These are phyloP conservation scores for Colletotrichum limetticola DNA, from an alignment of 2,329 filamentous ascomycete species.

Conservation along the genomic window DNA sequence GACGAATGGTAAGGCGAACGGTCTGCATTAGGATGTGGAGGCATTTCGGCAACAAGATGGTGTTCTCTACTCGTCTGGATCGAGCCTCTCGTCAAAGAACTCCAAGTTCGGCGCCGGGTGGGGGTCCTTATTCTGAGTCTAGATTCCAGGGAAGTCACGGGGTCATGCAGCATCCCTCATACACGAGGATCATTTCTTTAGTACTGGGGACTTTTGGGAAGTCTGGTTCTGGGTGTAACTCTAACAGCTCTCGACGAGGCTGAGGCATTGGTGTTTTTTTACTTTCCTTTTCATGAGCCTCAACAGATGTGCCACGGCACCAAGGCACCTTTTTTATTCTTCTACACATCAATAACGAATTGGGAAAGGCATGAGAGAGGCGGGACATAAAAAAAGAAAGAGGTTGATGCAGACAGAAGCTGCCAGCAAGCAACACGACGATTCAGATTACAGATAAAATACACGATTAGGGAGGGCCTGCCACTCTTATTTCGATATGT, in stretches of 20 bases:
- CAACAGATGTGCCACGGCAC: not conserved
- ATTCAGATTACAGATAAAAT: not conserved
- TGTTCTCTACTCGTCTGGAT: not conserved
- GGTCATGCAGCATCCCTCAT: not conserved
- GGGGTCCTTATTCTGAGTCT: not conserved
- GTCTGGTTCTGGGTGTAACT: not conserved
- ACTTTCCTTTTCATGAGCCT: not conserved
- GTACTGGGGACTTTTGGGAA: not conserved
- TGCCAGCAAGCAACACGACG: not conserved
- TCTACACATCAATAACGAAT: not conserved
- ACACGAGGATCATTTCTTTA: not conserved
- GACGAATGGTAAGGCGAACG: conserved; percentile 34
- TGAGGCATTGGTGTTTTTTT: not conserved
- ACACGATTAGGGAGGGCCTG: not conserved
- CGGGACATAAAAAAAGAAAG: not conserved
- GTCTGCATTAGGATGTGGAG: conserved; percentile 15
- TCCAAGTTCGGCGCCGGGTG: not conserved
- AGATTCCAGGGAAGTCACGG: not conserved
- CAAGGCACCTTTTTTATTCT: not conserved
- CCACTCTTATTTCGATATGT: not conserved
- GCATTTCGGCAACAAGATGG: not conserved
- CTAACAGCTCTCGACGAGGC: not conserved
- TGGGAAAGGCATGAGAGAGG: not conserved
- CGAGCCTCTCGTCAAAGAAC: not conserved
- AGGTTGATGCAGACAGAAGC: not conserved